Conservation (phyloP, 108 stramenopile genomes). For the Cyclostephanos tholiformis region DNA sequence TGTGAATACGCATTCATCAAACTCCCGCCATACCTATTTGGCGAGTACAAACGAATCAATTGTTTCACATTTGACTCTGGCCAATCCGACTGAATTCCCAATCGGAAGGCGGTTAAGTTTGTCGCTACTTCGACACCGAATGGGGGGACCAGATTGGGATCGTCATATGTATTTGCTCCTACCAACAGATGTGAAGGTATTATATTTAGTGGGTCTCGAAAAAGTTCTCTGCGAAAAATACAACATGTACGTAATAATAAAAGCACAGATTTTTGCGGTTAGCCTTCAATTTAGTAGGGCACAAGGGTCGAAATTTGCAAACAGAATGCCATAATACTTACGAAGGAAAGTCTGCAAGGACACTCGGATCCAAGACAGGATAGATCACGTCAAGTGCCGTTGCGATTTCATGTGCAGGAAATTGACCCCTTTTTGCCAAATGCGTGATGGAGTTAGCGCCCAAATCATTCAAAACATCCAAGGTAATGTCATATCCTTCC, state of each 20-base stretch:
- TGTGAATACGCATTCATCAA: constrained; percentile 10
- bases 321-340: not conserved
- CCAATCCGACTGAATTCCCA: not conserved
- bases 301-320: not conserved
- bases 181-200: constrained; percentile 1
- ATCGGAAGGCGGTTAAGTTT: not conserved
- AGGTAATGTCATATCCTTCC: constrained; percentile 1
- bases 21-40: not conserved
- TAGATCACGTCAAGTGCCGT: not conserved
- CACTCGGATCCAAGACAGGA: not conserved
- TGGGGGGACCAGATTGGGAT: not conserved
- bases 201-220: not conserved
- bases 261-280: too few relatives aligned
- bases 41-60: constrained; percentile 4
- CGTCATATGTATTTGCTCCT: constrained; percentile 8
- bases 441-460: not conserved
- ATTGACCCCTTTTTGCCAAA: constrained; percentile 1
- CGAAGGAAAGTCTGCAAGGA: constrained; percentile 3
- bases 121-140: constrained; percentile 1
- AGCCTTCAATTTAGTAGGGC: not conserved
- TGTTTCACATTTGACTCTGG: not conserved
- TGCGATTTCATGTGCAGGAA: not conserved
- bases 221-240: constrained; percentile 1
- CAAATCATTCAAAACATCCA: not conserved
- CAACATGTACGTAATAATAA: too few relatives aligned